Percentiles rank a stretch among this genome's conserved stretches.
Evolutionary conservation across 208 protist species (phyloP).

Genomic region (Wallacemonas sp.): DNA sequence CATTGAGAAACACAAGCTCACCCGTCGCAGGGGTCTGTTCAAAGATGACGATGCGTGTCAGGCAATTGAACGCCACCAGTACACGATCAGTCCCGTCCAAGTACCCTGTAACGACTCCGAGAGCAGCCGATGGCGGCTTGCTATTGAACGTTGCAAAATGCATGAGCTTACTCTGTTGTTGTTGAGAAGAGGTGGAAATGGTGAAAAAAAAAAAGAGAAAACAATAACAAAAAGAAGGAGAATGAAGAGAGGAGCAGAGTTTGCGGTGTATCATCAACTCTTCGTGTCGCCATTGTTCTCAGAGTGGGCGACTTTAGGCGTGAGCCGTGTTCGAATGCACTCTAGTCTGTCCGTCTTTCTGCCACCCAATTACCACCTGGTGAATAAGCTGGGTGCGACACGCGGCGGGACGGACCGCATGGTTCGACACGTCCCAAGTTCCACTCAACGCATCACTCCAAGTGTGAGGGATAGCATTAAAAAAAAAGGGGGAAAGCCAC

Average conservation of each 20-base stretch:
- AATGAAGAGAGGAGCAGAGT: background rate
- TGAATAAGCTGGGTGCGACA: no score
- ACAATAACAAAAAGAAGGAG: background rate
- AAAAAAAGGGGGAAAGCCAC: no score
- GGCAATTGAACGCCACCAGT: constrained; percentile 48
- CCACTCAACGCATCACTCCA: no score
- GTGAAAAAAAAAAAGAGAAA: constrained; percentile 1
- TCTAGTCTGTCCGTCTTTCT: no score
- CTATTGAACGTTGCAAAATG: constrained; percentile 55
- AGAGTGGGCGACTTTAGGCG: no score
- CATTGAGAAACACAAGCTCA: constrained; percentile 18
- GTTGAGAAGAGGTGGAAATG: background rate
- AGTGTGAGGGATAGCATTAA: no score
- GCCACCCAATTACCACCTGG: no score
- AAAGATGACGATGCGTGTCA: constrained; percentile 59
- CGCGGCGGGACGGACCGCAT: no score
- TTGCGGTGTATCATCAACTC: background rate
- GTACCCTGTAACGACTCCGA: constrained; percentile 41
- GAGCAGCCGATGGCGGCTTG: constrained; percentile 46
- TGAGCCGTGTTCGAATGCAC: no score
- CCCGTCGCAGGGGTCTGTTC: constrained; percentile 2
- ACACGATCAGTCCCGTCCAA: constrained; percentile 28
- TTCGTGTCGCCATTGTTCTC: no score
- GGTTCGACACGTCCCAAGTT: no score
- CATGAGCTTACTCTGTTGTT: constrained; percentile 16